phyloP scores from a whole-genome alignment of 768 basidiomycete species.

The Kwoniella sp. region DNA sequence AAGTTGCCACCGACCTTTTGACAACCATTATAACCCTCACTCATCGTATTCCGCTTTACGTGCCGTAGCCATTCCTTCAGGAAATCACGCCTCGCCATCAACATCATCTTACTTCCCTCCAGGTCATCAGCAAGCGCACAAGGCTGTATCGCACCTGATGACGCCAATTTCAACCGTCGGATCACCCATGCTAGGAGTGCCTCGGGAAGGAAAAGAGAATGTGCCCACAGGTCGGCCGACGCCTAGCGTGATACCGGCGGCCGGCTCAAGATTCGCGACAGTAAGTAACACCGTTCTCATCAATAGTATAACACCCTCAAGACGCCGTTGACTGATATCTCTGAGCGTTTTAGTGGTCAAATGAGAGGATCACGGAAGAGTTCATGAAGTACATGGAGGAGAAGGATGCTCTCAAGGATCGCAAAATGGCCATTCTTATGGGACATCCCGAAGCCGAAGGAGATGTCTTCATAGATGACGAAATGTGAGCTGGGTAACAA shows the following conservation, averaged over 20 bases:
- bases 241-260: neutral
- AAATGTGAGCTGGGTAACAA: slow-evolving; percentile 34
- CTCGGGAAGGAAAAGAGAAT: slow-evolving; percentile 9
- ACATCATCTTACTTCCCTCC: neutral
- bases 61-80: neutral
- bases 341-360: too few species aligned
- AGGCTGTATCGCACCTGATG: slow-evolving; percentile 8
- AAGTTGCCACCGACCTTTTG: neutral
- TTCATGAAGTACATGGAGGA: slow-evolving; percentile 12
- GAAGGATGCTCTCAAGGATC: slow-evolving; percentile 10
- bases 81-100: neutral
- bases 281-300: too few species aligned
- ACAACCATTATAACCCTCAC: too few species aligned
- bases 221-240: neutral
- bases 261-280: neutral
- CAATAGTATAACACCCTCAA: too few species aligned
- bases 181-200: slow-evolving; percentile 8
- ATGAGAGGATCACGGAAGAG: slow-evolving; percentile 2
- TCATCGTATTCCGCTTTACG: too few species aligned
- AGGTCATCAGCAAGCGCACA: neutral
- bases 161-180: slow-evolving; percentile 16
- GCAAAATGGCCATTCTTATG: slow-evolving; percentile 8
- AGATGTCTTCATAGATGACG: slow-evolving; percentile 23
- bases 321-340: too few species aligned
- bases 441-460: slow-evolving; percentile 5